Conservation (phyloP, 1,139 yeast genomes). For the Taiozyma sp. region DNA sequence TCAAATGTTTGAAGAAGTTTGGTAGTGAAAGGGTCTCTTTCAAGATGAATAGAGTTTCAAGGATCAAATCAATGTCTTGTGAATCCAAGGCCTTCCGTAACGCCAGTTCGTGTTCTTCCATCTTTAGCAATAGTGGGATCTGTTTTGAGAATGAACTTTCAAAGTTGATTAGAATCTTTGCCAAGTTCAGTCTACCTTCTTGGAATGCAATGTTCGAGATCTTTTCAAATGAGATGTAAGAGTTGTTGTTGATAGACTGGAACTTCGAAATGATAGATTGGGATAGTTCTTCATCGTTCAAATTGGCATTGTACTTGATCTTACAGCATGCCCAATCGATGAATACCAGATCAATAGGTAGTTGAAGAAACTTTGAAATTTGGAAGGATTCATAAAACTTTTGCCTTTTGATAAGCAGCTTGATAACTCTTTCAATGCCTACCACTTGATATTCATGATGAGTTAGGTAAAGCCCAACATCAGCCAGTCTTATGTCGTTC, state of each 20-base stretch:
- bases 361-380: constrained; percentile 46
- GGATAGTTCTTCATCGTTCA: constrained; percentile 56
- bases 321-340: constrained; percentile 81
- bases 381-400: constrained; percentile 60
- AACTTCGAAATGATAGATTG: constrained; percentile 44
- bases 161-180: constrained; percentile 56
- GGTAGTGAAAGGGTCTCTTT: constrained; percentile 42
- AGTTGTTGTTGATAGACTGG: constrained; percentile 25
- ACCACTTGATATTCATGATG: constrained; percentile 43
- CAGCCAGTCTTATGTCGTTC: constrained; percentile 59
- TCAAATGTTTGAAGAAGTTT: constrained; percentile 49
- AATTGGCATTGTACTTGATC: constrained; percentile 47
- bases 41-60: constrained; percentile 53
- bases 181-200: constrained; percentile 73
- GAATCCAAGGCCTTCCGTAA: constrained; percentile 62
- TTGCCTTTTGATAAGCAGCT: constrained; percentile 53
- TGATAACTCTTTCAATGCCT: constrained; percentile 51
- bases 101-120: constrained; percentile 72
- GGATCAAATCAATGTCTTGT: constrained; percentile 58
- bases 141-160: constrained; percentile 66
- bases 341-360: constrained; percentile 54
- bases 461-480: constrained; percentile 67
- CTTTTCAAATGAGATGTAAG: constrained; percentile 50
- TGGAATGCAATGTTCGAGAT: constrained; percentile 70
- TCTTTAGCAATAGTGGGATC: constrained; percentile 56